phyloP scores from a whole-genome alignment of 2,329 filamentous ascomycete genomes.

The Diatrype stigma region DNA sequence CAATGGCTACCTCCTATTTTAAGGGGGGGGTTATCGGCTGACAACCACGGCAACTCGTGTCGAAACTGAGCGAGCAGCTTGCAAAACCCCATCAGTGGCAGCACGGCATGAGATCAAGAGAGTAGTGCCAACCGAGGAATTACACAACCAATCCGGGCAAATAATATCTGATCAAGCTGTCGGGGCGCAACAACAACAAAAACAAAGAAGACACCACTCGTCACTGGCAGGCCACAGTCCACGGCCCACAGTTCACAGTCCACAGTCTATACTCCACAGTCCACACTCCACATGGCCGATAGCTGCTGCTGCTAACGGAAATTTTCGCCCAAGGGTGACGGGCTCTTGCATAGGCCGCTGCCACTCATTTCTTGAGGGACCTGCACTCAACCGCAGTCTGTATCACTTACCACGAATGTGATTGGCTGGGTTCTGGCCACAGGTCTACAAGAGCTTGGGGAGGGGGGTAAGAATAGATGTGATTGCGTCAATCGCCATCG shows the following conservation, averaged over 20 bases:
- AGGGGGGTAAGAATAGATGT: slow-evolving; percentile 12
- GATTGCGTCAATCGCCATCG: slow-evolving; percentile 4
- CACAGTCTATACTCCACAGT: too few relatives aligned
- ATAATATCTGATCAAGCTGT: background rate
- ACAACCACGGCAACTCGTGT: background rate
- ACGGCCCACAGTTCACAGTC: too few relatives aligned
- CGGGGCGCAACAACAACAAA: background rate
- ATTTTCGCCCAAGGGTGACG: slow-evolving; percentile 18
- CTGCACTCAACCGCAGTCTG: slow-evolving; percentile 22
- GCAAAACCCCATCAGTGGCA: background rate
- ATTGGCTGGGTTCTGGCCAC: slow-evolving; percentile 19
- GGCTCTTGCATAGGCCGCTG: slow-evolving; percentile 24
- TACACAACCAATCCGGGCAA: background rate
- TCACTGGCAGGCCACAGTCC: slow-evolving; percentile 8
- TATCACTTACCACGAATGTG: slow-evolving; percentile 17
- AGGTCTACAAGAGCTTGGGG: slow-evolving; percentile 16
- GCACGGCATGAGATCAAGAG: background rate
- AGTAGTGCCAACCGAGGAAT: background rate
- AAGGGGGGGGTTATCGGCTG: background rate
- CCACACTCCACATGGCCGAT: slow-evolving; percentile 14
- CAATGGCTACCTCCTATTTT: background rate
- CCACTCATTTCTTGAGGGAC: slow-evolving; percentile 20
- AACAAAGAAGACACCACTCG: slow-evolving; percentile 1
- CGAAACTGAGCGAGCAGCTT: background rate
- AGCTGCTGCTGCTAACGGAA: slow-evolving; percentile 15